Base-by-base conservation (phyloP, 768 basidiomycete species). In the Suillus alpinus region DNA sequence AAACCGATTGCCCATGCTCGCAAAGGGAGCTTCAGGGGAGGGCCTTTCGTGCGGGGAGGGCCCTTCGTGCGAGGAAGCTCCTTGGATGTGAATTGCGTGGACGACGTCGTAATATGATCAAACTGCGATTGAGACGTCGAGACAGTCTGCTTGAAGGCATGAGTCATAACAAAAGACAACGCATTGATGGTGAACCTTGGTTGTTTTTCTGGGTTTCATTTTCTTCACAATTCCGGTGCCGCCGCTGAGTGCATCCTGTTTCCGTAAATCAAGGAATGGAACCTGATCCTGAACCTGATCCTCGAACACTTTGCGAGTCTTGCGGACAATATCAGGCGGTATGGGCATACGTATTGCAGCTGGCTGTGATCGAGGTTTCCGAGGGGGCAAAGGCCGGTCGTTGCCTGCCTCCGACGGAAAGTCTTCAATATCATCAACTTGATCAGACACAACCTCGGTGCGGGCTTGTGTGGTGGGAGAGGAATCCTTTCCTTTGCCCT, bases 101-200 rank as follows among this genome's bases (percentile, higher is more conserved):
- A 71, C 16, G 71, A 75, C 10, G 68, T 74, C 43, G 63, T 67
- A 13, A 75, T 46, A 13, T 6, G 47, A 59, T 75, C 74, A n/a
- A 34, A 26, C 0, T 37, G 41, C 8, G 4, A n/a, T 31, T n/a
- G 49, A 50, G 49, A 40, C 4, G 29, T 31, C 13, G 52, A n/a
- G 39, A 16, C 20, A 26, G 40, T 18, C 60, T 61, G 29, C 16
- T 40, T 26, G 23, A 47, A 10, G 20, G 20, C 16, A 36, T 49
- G 18, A 59, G 43, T 59, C 16, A 6, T 37, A 18, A 29, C 32
- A 37, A 55, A 39, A 29, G 37, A 55, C 29, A 18, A 39, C 1
- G 3, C 23, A 29, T 18, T 26, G 37, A 55, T 12, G 18, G 18
- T 59, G 52, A 8, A 31, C 71, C 63, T 58, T 62, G 52, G 74